Base-by-base conservation (phyloP, 805 yeast genomes). In the Candida insectorum region DNA sequence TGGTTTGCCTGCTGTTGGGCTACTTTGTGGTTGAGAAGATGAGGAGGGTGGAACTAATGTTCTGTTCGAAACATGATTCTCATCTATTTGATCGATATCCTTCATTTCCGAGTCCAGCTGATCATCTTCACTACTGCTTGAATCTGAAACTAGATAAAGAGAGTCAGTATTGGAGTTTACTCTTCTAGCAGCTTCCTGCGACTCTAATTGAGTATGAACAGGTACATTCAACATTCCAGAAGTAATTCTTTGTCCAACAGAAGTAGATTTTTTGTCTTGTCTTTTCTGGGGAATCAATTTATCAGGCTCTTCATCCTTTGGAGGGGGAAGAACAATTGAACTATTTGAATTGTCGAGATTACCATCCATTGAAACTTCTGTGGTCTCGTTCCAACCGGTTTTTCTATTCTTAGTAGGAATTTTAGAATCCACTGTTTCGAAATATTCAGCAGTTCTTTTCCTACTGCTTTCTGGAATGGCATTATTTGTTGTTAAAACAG, bases 151-250 rank as follows among this genome's bases (percentile, higher is more conserved):
- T n/a, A n/a, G n/a, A 11, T 8, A 20, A 20, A 11, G 10, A 11
- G 23, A 20, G 10, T 20, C 11, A 8, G 8, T 20, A 11, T 20
- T 20, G 23, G 11, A 8, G 23, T 20, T 12, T 3, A 23, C 33
- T 10, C 36, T 28, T 23, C 20, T 31, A 30, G 26, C 36, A 6
- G 44, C 49, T 12, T 45, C 49, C 16, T 44, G 45, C 11, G 43
- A 44, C 16, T 54, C 60, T n/a, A 52, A 30, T 33, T 49, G 56
- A 1, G 61, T 37, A 23, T 54, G 60, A 7, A 52, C 44, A 1
- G 71, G 71, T 12, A 53, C 47, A 21, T 42, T 52, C 18, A 65
- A 50, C 72, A 65, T 65, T 4, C 72, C 72, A 1, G 69, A 62
- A 7, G 71, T 65, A 22, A 65, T 62, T 17, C 70, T 46, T 11